phyloP scores from a whole-genome alignment of 257 asterid genomes.

The Solanum clarkiae region DNA sequence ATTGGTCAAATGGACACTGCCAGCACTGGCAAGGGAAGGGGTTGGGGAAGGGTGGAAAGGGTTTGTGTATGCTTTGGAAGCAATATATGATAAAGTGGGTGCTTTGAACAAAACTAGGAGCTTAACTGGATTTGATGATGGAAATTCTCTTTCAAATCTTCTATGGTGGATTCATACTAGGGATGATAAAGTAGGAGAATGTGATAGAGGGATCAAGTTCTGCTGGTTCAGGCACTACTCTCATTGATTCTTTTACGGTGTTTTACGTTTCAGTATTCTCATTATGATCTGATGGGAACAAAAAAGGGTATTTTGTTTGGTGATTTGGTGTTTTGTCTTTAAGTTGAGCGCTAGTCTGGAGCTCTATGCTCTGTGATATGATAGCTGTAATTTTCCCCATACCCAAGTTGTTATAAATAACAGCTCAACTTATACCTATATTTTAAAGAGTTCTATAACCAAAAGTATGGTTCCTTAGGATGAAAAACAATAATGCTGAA shows the following conservation, averaged over 20 bases:
- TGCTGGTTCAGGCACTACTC: conserved; percentile 71
- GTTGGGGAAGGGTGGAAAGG: conserved; percentile 99
- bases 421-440: neutral
- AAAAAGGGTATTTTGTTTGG: neutral
- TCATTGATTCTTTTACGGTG: conserved; percentile 19
- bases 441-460: neutral
- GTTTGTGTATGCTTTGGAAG: conserved; percentile 65
- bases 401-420: neutral
- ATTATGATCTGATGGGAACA: neutral
- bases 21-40: conserved; percentile 69
- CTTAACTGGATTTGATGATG: conserved; percentile 65
- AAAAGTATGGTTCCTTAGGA: neutral
- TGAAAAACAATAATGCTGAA: neutral
- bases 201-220: conserved; percentile 26
- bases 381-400: neutral
- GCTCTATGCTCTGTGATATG: neutral
- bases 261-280: neutral
- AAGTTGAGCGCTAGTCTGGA: neutral
- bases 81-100: conserved; percentile 44
- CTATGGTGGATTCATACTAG: conserved; percentile 90
- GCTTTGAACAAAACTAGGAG: conserved; percentile 39
- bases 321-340: neutral
- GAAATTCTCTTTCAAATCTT: conserved; percentile 69
- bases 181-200: conserved; percentile 19
- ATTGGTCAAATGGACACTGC: conserved; percentile 67